Evolutionary conservation across 78 protist genomes (phyloP).

Genomic region (Dictyostelium purpureum): DNA sequence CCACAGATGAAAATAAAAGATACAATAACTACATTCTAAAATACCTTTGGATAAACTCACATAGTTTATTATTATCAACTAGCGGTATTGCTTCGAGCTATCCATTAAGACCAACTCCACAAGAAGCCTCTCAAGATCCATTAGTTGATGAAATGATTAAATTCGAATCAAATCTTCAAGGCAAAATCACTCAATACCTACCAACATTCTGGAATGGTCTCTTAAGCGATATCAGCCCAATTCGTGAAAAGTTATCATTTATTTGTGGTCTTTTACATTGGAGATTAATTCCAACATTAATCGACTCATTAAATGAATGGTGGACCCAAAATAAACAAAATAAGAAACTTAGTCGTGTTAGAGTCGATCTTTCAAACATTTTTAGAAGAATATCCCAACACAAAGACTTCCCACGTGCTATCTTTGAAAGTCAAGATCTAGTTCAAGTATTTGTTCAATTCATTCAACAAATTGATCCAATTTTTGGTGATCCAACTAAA

Average conservation of each 20-base stretch:
- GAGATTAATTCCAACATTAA: constrained; percentile 47
- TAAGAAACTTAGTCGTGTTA: constrained; percentile 48
- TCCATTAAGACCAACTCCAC: constrained; percentile 43
- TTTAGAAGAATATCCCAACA: constrained; percentile 65
- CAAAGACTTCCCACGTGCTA: constrained; percentile 50
- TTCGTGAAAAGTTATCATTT: constrained; percentile 60
- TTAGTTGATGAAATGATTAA: constrained; percentile 58
- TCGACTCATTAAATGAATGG: constrained; percentile 60
- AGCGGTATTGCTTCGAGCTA: constrained; percentile 40
- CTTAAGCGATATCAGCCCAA: constrained; percentile 7
- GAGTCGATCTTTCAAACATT: constrained; percentile 64
- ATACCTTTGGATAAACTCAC: constrained; percentile 65
- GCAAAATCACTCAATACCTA: constrained; percentile 43
- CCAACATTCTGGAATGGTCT: constrained; percentile 58
- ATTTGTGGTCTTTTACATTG: constrained; percentile 74
- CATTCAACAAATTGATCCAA: constrained; percentile 73
- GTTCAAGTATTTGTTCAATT: constrained; percentile 76
- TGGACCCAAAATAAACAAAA: constrained; percentile 66
- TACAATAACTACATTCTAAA: constrained; percentile 11
- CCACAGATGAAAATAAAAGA: constrained; percentile 39
- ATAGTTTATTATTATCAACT: not conserved
- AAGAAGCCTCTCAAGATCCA: not conserved
- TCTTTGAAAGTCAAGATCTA: constrained; percentile 22
- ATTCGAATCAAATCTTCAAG: constrained; percentile 31
- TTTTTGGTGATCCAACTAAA: constrained; percentile 71